Conservation (phyloP, 2,329 filamentous ascomycete species). For the Orbilia oligospora region DNA sequence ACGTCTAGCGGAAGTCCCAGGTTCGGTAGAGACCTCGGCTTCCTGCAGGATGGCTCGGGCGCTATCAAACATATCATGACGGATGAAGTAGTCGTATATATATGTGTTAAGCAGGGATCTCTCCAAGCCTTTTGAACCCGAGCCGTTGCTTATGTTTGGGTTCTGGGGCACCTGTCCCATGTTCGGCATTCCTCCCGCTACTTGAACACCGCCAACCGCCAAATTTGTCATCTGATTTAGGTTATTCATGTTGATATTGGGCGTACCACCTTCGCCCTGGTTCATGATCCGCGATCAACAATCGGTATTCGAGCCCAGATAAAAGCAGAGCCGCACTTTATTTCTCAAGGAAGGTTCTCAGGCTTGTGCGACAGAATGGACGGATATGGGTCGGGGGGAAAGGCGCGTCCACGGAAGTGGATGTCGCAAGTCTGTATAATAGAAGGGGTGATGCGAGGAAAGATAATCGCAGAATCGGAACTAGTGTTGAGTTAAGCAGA, state of each 20-base stretch:
- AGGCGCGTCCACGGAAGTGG: slow-evolving; percentile 10
- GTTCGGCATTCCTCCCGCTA: slow-evolving; percentile 58
- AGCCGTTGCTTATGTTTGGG: slow-evolving; percentile 50
- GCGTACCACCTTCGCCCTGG: slow-evolving; percentile 61
- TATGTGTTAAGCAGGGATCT: slow-evolving; percentile 79
- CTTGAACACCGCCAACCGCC: slow-evolving; percentile 61
- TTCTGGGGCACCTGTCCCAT: slow-evolving; percentile 48
- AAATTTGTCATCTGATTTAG: slow-evolving; percentile 62
- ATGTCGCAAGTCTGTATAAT: background rate
- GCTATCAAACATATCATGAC: slow-evolving; percentile 85
- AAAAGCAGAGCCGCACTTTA: background rate
- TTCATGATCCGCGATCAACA: slow-evolving; percentile 59
- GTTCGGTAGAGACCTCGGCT: slow-evolving; percentile 62
- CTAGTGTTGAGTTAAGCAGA: slow-evolving; percentile 4
- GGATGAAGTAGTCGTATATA: slow-evolving; percentile 92
- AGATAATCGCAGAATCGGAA: slow-evolving; percentile 13
- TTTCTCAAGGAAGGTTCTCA: background rate
- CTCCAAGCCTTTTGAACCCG: slow-evolving; percentile 52
- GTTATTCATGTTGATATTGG: slow-evolving; percentile 62
- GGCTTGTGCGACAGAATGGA: background rate
- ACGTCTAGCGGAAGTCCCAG: slow-evolving; percentile 61
- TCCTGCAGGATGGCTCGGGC: slow-evolving; percentile 79
- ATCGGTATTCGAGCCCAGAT: slow-evolving; percentile 1
- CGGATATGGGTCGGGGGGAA: background rate
- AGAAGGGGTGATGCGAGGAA: background rate